These are phyloP conservation scores for Annulohypoxylon truncatum DNA, from an alignment of 2,329 filamentous ascomycete genomes.

Conservation along the genomic window DNA sequence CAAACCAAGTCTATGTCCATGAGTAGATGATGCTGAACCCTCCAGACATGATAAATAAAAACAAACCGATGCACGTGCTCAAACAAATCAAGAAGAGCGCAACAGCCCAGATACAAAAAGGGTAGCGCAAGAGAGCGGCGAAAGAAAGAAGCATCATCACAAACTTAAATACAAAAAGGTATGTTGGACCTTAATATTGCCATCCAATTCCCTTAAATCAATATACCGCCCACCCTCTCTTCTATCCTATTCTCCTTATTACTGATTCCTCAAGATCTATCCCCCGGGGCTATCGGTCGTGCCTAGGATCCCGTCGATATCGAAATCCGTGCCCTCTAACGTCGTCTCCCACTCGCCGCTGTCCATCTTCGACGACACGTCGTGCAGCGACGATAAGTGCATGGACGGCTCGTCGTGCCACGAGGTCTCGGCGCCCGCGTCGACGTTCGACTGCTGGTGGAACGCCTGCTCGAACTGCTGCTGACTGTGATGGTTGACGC, in stretches of 20 bases:
- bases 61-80: constrained; percentile 19
- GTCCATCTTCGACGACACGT: constrained; percentile 24
- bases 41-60: neutral
- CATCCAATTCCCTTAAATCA: neutral
- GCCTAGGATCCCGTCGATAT: constrained; percentile 43
- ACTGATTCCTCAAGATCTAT: neutral
- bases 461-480: constrained; percentile 32
- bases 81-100: constrained; percentile 13
- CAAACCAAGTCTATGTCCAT: constrained; percentile 31
- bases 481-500: neutral
- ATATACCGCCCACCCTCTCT: neutral
- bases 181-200: constrained; percentile 8
- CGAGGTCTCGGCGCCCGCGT: constrained; percentile 11
- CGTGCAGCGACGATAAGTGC: neutral
- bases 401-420: constrained; percentile 39
- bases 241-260: neutral
- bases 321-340: constrained; percentile 33
- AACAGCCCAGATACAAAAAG: neutral
- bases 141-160: constrained; percentile 14
- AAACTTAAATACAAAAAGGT: constrained; percentile 34
- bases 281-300: constrained; percentile 42
- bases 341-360: constrained; percentile 42
- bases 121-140: constrained; percentile 17
- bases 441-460: constrained; percentile 20
- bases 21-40: constrained; percentile 8